Conservation (phyloP, 2,329 filamentous ascomycete species). For the Didymella exigua region DNA sequence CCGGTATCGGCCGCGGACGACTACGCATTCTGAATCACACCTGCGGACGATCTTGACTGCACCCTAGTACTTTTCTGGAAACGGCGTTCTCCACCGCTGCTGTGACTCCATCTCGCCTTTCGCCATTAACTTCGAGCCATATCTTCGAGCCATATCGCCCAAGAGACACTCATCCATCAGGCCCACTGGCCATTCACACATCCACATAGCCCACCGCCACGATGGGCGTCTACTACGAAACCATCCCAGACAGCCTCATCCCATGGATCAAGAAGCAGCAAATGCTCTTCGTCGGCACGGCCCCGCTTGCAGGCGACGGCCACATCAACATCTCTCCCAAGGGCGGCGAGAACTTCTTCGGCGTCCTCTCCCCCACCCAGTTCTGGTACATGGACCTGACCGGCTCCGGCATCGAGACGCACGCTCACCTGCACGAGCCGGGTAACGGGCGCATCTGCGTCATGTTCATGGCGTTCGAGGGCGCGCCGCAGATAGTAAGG, state of each 20-base stretch:
- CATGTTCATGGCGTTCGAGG: conserved; percentile 51
- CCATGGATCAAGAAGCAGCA: conserved; percentile 54
- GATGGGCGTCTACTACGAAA: conserved; percentile 54
- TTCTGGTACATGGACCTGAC: conserved; percentile 56
- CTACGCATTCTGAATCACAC: conserved; percentile 13
- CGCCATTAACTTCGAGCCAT: not conserved
- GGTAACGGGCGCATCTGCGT: conserved; percentile 44
- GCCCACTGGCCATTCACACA: not conserved
- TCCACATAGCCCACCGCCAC: conserved; percentile 7
- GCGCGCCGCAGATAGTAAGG: conserved; percentile 51
- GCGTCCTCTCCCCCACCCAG: conserved; percentile 45
- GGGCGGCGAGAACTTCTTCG: conserved; percentile 50
- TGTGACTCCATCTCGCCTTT: not conserved
- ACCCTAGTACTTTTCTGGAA: conserved; percentile 9
- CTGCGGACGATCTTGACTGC: not conserved
- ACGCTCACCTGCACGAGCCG: conserved; percentile 50
- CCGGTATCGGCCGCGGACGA: conserved; percentile 24
- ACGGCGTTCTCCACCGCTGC: not conserved
- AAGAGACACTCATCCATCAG: not conserved
- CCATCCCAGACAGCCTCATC: conserved; percentile 47
- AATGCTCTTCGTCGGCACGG: conserved; percentile 52
- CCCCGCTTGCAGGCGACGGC: conserved; percentile 48
- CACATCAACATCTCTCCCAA: conserved; percentile 57
- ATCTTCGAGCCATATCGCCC: too few species aligned
- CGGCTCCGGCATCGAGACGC: conserved; percentile 53